Conservation (phyloP, 2,329 filamentous ascomycete genomes). For the Talaromyces pinophilus region DNA sequence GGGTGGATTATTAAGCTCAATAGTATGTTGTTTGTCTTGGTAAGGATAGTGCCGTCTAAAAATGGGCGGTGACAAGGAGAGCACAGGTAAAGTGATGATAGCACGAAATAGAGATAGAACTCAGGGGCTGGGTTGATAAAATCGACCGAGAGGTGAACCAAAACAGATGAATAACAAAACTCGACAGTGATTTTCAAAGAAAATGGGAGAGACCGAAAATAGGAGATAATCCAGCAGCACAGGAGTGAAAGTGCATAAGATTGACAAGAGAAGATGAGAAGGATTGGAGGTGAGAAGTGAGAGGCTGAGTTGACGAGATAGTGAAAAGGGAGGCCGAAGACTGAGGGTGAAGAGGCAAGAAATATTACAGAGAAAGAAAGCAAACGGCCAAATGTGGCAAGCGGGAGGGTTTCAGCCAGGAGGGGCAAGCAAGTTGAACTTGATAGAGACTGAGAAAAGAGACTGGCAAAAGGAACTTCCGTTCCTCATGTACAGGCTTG, state of each 20-base stretch:
- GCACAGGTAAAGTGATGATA: too few relatives aligned
- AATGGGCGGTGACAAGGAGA: too few relatives aligned
- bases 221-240: not conserved
- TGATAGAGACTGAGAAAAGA: not conserved
- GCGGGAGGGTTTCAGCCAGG: not conserved
- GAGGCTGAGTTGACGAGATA: not conserved
- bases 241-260: not conserved
- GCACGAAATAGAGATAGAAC: too few relatives aligned
- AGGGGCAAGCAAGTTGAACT: not conserved
- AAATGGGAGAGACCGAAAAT: not conserved
- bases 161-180: too few relatives aligned
- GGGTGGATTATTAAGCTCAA: too few relatives aligned
- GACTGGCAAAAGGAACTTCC: not conserved
- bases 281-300: too few relatives aligned
- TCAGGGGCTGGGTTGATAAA: too few relatives aligned
- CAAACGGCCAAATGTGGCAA: not conserved
- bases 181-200: not conserved
- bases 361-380: not conserved
- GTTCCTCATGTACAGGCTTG: not conserved
- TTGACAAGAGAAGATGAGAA: not conserved
- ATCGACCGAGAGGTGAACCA: too few relatives aligned
- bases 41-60: too few relatives aligned
- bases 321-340: not conserved
- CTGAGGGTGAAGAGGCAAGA: not conserved
- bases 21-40: too few relatives aligned